phyloP scores from a whole-genome alignment of 108 stramenopile species.

The Poteriospumella lacustris region DNA sequence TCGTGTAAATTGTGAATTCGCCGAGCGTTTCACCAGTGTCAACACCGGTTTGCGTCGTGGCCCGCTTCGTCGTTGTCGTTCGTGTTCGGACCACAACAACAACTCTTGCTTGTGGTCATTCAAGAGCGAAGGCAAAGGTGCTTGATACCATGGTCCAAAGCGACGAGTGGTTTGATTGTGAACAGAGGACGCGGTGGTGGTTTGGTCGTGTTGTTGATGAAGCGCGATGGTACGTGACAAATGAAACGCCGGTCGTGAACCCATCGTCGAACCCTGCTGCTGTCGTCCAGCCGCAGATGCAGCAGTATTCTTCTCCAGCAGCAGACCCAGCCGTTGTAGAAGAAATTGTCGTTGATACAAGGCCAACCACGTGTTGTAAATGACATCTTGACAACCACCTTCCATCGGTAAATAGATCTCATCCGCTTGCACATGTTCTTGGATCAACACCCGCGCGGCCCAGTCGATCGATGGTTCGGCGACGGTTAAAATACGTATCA shows the following conservation, averaged over 20 bases:
- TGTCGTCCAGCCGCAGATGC: no score
- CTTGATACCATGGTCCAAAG: no score
- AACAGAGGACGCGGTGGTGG: neutral
- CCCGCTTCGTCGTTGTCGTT: neutral
- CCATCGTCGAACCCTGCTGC: no score
- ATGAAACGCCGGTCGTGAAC: no score
- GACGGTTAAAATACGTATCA: neutral
- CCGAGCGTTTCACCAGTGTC: neutral
- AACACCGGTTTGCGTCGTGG: neutral
- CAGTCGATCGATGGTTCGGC: neutral
- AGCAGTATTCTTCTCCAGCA: neutral
- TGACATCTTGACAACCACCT: slow-evolving; percentile 16
- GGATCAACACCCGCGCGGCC: neutral
- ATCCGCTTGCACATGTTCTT: neutral
- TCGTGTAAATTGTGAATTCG: neutral
- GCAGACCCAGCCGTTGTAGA: neutral
- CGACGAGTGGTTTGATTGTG: no score
- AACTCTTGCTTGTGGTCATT: neutral
- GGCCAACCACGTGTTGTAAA: neutral
- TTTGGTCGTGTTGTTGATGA: neutral
- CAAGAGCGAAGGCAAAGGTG: neutral
- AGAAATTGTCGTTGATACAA: neutral
- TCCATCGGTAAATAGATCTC: slow-evolving; percentile 13
- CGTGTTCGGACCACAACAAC: no score
- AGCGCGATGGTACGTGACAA: neutral